These are phyloP conservation scores for Nothophoma quercina DNA, from an alignment of 2,329 filamentous ascomycete species.

Conservation along the genomic window DNA sequence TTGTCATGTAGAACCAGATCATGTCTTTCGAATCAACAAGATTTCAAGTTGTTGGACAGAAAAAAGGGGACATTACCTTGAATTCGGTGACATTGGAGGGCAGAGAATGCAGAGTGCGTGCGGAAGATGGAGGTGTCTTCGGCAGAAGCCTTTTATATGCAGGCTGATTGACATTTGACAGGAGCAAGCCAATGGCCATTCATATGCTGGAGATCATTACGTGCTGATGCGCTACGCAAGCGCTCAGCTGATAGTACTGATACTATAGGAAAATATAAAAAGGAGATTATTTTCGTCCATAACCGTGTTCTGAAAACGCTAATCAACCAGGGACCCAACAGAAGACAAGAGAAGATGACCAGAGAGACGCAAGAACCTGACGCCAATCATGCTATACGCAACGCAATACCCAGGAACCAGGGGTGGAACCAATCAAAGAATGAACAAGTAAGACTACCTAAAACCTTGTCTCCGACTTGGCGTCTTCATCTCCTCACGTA, in stretches of 20 bases:
- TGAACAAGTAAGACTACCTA: conserved; percentile 1
- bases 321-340: neutral
- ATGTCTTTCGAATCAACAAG: too few species aligned
- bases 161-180: too few species aligned
- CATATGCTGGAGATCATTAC: too few species aligned
- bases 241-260: neutral
- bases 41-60: too few species aligned
- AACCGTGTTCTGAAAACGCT: neutral
- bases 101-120: too few species aligned
- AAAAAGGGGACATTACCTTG: too few species aligned
- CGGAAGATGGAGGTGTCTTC: too few species aligned
- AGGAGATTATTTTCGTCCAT: neutral
- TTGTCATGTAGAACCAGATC: too few species aligned
- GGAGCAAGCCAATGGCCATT: too few species aligned
- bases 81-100: too few species aligned
- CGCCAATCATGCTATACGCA: neutral
- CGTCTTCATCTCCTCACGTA: conserved; percentile 22
- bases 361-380: neutral
- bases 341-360: conserved; percentile 2
- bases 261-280: neutral
- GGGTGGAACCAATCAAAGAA: neutral
- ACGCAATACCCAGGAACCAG: neutral
- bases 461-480: conserved; percentile 31
- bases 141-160: too few species aligned
- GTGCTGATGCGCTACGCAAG: neutral